Evolutionary conservation across 768 basidiomycete species (phyloP), one percentile per base, ranked within the genome.

Genomic region (Kwoniella europaea): DNA sequence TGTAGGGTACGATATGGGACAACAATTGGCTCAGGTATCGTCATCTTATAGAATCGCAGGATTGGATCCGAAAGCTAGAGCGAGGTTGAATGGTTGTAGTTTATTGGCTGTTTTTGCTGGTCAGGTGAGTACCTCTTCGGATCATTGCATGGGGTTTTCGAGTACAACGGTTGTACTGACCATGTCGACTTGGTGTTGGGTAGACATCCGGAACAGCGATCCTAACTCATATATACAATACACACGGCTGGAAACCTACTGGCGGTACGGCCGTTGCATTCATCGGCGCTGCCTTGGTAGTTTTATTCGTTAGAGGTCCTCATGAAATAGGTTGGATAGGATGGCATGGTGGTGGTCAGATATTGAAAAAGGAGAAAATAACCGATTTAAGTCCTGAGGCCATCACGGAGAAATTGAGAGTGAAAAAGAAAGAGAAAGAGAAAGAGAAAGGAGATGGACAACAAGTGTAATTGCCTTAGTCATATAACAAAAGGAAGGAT

Each of bases 61-160:
- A 35, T 76, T 86, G 22, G 81, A 84, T 68, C 76, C 84, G 1
- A 76, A 84, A 53, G 90, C 91, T 2, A 84, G 90, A 57, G 87
- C 92, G 5, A 87, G 92, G 41, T 75, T 95, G 12, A 93, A 94
- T 73, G 92, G 92, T 1, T 87, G 92, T 55, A 86, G 89, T 56
- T 87, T 94, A 57, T 85, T 93, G 64, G 88, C 89, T 84, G 72
- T 91, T 41, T 92, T 92, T 82, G 86, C 91, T 24, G 92, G 92
- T 0, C 92, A 93, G 85, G 79, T 79, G 53, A 68, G 77, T 64
- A 10, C 27, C 35, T 64, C 27, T 57, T 57, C 55, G 20, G 7
- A 1, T 41, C 65, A 22, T 24, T 10, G 22, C 7, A 16, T 67
- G 10, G 13, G n/a, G 5, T 53, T 18, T 15, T 0, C 12, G n/a